A percentile compares a stretch with the other conserved stretches of the same genome.
Conservation (phyloP, 2,329 filamentous ascomycete genomes). For the Aureobasidium uvarum region DNA sequence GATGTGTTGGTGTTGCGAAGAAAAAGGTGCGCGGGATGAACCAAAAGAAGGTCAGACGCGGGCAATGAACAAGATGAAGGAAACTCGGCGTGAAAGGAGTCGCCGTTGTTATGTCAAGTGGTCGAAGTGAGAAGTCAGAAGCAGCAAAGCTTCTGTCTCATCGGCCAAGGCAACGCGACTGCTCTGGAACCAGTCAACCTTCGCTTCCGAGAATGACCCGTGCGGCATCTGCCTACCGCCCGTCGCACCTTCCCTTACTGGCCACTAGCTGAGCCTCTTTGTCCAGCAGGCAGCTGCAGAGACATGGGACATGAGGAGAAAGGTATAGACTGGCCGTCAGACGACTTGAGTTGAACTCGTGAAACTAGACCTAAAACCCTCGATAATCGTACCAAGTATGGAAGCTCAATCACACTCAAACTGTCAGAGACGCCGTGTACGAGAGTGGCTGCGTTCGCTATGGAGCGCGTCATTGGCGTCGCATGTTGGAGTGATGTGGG, state of each 20-base stretch:
- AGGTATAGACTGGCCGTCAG: background rate
- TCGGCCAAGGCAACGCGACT: background rate
- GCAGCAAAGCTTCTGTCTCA: constrained; percentile 15
- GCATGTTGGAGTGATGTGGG: constrained; percentile 5
- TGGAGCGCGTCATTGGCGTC: constrained; percentile 18
- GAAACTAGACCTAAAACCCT: background rate
- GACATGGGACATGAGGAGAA: background rate
- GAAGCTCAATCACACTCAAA: background rate
- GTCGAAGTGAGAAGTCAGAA: constrained; percentile 5
- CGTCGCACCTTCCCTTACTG: background rate
- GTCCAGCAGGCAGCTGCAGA: background rate
- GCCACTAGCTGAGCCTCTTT: background rate
- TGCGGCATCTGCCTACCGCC: background rate
- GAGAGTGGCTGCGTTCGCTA: constrained; percentile 10
- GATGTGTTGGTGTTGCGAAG: background rate
- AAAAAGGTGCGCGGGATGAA: too few species aligned
- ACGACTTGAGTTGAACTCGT: too few species aligned
- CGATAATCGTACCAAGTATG: background rate
- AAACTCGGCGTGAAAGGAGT: background rate
- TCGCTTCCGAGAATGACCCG: constrained; percentile 1
- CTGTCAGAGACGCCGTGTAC: background rate
- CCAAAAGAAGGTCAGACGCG: background rate
- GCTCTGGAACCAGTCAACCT: background rate
- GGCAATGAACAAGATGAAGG: background rate
- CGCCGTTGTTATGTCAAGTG: background rate